Evolutionary conservation across 208 protist species (phyloP), one percentile per base, ranked within the genome.

Genomic region (Acanthamoeba royreba): DNA sequence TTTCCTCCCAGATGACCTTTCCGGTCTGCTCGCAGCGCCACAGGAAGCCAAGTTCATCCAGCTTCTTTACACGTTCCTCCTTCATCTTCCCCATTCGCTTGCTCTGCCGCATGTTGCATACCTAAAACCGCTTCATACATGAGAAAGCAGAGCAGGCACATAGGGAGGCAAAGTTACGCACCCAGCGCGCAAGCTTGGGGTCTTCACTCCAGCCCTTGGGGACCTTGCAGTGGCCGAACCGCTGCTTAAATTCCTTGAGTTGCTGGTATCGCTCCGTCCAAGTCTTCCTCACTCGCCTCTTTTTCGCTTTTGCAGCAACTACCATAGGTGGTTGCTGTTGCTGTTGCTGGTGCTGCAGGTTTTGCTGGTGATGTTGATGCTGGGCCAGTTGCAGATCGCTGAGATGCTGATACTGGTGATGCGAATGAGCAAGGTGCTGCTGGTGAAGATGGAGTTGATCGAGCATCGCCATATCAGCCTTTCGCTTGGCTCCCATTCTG

Each of bases 21-120:
- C 72, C 72, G 72, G 72, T 83, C 72, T 83, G 72, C 72, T 83
- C 72, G 72, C 72, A 83, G 42, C 72, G 72, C 81, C 81, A 89
- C 31, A 89, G 28, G 38, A 89, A 89, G 46, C 53, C 81, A 9
- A 89, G 53, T 33, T 58, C 81, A 17, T 89, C 81, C n/a, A 89
- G 49, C 53, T 89, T 66, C 31, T 33, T 35, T 52, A 69, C 49
- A 13, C 53, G n/a, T 33, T 89, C 81, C 7, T 89, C 81, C 46
- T 66, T 89, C 81, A 89, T 69, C 81, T 89, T 89, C 4, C 81
- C 81, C 81, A 89, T 89, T 17, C 81, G 22, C 81, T 89, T 89
- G 49, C 46, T 58, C 81, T 89, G 81, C 81, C 81, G 45, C 53
- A 66, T 66, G 31, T 58, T 89, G 49, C 53, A 66, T 0, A 89